Evolutionary conservation across 2,329 filamentous ascomycete species (phyloP).

Genomic region (Alternaria arbusti): DNA sequence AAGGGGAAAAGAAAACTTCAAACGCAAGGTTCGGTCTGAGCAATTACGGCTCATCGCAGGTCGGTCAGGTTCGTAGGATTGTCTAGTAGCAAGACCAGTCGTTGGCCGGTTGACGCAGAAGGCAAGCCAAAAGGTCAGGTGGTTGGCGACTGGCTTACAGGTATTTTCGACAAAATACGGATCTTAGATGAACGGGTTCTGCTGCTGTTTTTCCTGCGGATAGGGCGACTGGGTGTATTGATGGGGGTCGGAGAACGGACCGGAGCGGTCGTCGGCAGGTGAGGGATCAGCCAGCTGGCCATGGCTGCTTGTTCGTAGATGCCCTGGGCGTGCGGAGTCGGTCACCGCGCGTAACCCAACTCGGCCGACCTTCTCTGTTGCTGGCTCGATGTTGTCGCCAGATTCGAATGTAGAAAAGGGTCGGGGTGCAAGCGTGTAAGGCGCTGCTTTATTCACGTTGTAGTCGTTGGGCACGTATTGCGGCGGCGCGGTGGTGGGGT

Average conservation of each 20-base stretch:
- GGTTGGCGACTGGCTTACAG: constrained; percentile 19
- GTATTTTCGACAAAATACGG: constrained; percentile 28
- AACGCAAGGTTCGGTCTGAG: constrained; percentile 51
- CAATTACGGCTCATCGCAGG: constrained; percentile 51
- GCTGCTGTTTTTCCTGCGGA: constrained; percentile 26
- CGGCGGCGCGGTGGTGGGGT: constrained; percentile 46
- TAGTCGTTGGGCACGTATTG: constrained; percentile 52
- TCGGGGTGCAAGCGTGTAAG: constrained; percentile 54
- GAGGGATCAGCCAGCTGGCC: constrained; percentile 53
- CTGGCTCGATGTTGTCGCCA: constrained; percentile 30
- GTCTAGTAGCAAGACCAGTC: constrained; percentile 14
- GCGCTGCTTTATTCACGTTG: constrained; percentile 52
- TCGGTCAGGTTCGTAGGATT: constrained; percentile 28
- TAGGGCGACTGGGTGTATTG: constrained; percentile 18
- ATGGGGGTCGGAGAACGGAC: constrained; percentile 40
- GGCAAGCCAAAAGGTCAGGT: constrained; percentile 56
- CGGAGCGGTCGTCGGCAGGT: constrained; percentile 46
- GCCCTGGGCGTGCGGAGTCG: constrained; percentile 51
- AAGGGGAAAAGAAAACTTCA: constrained; percentile 43
- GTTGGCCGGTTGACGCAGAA: constrained; percentile 50
- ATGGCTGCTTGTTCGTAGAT: constrained; percentile 54
- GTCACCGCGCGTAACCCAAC: constrained; percentile 53
- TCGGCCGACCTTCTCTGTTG: constrained; percentile 52
- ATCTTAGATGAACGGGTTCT: constrained; percentile 51
- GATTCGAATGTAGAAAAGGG: constrained; percentile 53